Evolutionary conservation across 768 basidiomycete genomes (phyloP), one percentile per base, ranked within the genome.

Genomic region (Arthromyces matolae): DNA sequence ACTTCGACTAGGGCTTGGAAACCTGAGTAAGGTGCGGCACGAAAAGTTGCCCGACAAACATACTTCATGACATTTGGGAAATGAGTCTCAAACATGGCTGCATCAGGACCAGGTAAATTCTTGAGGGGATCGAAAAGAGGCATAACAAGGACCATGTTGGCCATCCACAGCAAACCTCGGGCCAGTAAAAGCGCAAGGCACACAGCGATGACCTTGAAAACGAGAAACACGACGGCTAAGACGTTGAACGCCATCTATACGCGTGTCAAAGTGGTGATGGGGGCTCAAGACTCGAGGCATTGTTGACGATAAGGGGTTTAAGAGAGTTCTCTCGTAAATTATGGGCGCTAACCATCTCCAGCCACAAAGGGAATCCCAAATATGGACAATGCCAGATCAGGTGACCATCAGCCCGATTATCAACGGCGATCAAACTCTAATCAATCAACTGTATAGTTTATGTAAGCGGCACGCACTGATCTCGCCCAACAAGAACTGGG

Each of bases 361-460:
- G 29, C 16, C 22, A 44, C 27, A 51, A 55, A 51, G 53, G 53
- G 35, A 51, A 19, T 16, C 42, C 45, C 28, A 32, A 28, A 47
- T 51, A n/a, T n/a, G n/a, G n/a, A 35, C 76, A 78, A 77, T 77
- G 77, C 77, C 76, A 77, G 76, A 78, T 76, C 40, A 27, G 52
- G 43, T 36, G 18, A 18, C 42, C 38, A 32, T 24, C 18, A 23
- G 32, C 31, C 0, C 9, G 27, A 81, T 80, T 82, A 81, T 42
- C 1, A 28, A 39, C 67, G 64, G 69, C 66, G 59, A 45, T 41
- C 49, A 32, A 72, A 73, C 71, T 56, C 66, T 73, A 64, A 55
- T 41, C 8, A 10, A 25, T 24, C 39, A 63, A 31, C 67, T 73
- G 61, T 69, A 69, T 46, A 72, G 68, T 64, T 71, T 71, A 71